A percentile compares a stretch with the other conserved stretches of the same genome.
These are phyloP conservation scores for Wallacemonas rigidus DNA, from an alignment of 208 protist genomes.

Conservation along the genomic window DNA sequence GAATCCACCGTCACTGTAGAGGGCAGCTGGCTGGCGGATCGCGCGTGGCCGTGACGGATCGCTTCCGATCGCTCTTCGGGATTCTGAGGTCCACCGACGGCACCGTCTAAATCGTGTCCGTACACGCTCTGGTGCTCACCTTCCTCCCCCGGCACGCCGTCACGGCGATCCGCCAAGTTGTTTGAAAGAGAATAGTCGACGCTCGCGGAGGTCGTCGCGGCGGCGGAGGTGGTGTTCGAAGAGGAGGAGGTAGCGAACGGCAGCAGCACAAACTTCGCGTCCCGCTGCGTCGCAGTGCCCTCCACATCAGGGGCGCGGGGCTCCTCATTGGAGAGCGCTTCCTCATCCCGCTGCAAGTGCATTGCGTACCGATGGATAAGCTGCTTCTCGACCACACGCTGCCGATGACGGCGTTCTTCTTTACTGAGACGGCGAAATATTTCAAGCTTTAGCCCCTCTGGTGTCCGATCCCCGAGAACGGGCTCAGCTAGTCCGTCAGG, in stretches of 20 bases:
- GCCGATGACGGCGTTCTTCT: conserved; percentile 20
- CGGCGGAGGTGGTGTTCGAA: not conserved
- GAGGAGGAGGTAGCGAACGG: not conserved
- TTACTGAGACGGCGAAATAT: not conserved
- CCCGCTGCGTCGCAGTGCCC: not conserved
- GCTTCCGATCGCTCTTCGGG: too few relatives aligned
- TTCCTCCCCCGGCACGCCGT: not conserved
- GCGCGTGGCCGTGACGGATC: not conserved
- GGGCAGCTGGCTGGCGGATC: not conserved
- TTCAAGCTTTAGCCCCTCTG: not conserved
- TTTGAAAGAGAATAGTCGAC: not conserved
- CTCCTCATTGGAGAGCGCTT: not conserved
- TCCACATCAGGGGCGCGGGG: not conserved
- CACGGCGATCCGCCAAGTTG: too few relatives aligned
- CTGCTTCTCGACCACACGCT: conserved; percentile 20
- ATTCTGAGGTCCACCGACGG: not conserved
- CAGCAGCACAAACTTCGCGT: not conserved
- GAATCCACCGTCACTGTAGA: not conserved
- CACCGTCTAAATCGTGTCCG: not conserved
- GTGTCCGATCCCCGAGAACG: too few relatives aligned
- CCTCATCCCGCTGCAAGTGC: conserved; percentile 14
- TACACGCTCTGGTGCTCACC: not conserved
- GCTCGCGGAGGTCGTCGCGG: not conserved
- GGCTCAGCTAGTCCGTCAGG: too few relatives aligned
- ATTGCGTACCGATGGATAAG: conserved; percentile 26